Base-by-base conservation (phyloP, 1,284 basidiomycete genomes). In the Sanguinoderma infundibulare region DNA sequence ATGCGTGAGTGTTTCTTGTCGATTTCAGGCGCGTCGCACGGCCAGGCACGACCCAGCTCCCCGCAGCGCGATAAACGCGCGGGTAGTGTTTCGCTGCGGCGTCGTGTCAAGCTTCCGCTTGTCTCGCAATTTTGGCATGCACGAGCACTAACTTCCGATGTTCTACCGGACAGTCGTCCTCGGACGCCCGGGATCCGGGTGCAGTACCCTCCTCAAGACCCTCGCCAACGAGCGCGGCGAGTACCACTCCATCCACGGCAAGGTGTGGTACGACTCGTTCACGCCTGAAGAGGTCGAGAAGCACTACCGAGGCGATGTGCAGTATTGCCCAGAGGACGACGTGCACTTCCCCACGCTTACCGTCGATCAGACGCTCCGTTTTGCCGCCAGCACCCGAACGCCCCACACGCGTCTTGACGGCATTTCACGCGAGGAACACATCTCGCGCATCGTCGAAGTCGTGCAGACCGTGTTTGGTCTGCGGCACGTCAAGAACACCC, bases 311-410 rank as follows among this genome's bases (percentile, higher is more conserved):
- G 89, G 89, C 15, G 90, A 91, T 64, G 83, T 89, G 5, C 81
- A 83, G 59, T 91, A 90, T 71, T 87, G 81, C 61, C 85, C 87
- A 0, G 89, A 90, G 70, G 86, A 87, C 63, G 92, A 94, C 67
- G 77, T 89, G 0, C 92, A 93, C 70, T 91, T 91, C 68, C 87
- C 92, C 1, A 87, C 87, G 4, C 78, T 94, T 24, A 91, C 89
- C 0, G 91, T 94, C 15, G 81, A 81, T 55, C 81, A 88, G 71
- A 91, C 90, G 0, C 75, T 91, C 10, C 73, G 75, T 28, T 88
- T 93, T 67, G 83, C 91, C 9, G 80, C 89, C 0, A 84, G 81
- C 67, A 86, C 82, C 5, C 83, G 89, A 6, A 80, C 82, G 2
- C 89, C 90, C 8, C 81, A 75, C 3, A 72, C 68, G 0, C 83